Evolutionary conservation across 805 yeast genomes (phyloP).

Genomic region (Hanseniaspora thailandica): DNA sequence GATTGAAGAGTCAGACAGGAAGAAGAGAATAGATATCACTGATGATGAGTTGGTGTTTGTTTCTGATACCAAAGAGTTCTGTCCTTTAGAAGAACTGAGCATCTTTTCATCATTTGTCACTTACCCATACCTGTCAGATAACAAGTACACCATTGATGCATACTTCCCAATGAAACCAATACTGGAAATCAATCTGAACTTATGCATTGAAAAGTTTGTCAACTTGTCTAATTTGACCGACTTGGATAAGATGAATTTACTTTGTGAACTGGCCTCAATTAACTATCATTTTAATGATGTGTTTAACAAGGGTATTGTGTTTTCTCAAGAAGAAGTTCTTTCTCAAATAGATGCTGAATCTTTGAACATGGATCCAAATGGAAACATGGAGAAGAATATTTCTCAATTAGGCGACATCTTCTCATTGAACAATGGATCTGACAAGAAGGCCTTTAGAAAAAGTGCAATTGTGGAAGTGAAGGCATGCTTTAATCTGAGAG

Average conservation of each 20-base stretch:
- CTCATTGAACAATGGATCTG: background rate
- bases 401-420: background rate
- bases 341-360: background rate
- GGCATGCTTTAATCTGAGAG: constrained; percentile 14
- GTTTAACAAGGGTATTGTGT: constrained; percentile 11
- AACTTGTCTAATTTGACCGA: background rate
- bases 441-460: background rate
- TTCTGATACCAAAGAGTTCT: constrained; percentile 5
- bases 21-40: constrained; percentile 2
- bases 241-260: background rate
- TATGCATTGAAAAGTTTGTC: constrained; percentile 9
- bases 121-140: constrained; percentile 10
- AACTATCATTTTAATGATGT: constrained; percentile 14
- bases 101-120: constrained; percentile 9
- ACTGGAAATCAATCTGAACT: constrained; percentile 7
- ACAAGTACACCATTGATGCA: constrained; percentile 6
- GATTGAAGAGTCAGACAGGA: constrained; percentile 1
- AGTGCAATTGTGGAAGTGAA: constrained; percentile 10
- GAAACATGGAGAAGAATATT: background rate
- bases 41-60: constrained; percentile 8
- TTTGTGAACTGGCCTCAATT: constrained; percentile 7
- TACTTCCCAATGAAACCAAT: constrained; percentile 10
- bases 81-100: constrained; percentile 3
- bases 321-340: constrained; percentile 1
- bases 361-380: background rate